Conservation (phyloP, 495 filamentous ascomycete species). For the Neurospora sp. region DNA sequence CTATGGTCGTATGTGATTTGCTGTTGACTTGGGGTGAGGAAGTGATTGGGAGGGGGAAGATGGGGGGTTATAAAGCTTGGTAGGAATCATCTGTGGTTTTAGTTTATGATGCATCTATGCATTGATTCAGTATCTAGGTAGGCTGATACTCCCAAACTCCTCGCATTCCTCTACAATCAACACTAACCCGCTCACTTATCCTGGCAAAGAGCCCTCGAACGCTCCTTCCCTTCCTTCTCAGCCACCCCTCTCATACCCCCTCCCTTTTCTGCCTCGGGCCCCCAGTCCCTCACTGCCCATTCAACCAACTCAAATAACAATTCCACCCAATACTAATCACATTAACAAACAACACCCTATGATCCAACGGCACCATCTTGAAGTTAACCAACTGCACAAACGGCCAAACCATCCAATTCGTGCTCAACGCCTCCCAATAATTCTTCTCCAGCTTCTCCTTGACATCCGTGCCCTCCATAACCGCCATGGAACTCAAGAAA, state of each 20-base stretch:
- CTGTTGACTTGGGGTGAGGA: not conserved
- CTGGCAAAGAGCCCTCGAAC: too few relatives aligned
- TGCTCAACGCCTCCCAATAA: constrained; percentile 59
- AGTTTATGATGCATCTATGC: not conserved
- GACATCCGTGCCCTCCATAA: constrained; percentile 70
- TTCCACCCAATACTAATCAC: constrained; percentile 82
- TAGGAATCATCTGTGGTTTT: not conserved
- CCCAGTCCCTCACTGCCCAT: constrained; percentile 37
- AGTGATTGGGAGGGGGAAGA: not conserved
- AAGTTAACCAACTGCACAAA: constrained; percentile 87
- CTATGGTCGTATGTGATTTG: not conserved
- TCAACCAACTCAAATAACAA: constrained; percentile 82
- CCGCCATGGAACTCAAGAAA: constrained; percentile 79
- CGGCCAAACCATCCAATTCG: constrained; percentile 92
- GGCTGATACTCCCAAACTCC: too few relatives aligned
- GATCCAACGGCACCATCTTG: constrained; percentile 75
- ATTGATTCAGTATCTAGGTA: too few relatives aligned
- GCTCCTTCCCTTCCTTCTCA: not conserved
- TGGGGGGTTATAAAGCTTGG: not conserved
- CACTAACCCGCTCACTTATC: too few relatives aligned
- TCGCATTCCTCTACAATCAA: too few relatives aligned
- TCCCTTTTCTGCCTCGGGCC: not conserved
- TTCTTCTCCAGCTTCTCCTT: constrained; percentile 58
- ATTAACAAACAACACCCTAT: constrained; percentile 83
- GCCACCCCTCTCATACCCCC: not conserved